A percentile compares a stretch with the other conserved stretches of the same genome.
phyloP scores from a whole-genome alignment of 2,329 filamentous ascomycete species.

The Rasamsonia emersonii region DNA sequence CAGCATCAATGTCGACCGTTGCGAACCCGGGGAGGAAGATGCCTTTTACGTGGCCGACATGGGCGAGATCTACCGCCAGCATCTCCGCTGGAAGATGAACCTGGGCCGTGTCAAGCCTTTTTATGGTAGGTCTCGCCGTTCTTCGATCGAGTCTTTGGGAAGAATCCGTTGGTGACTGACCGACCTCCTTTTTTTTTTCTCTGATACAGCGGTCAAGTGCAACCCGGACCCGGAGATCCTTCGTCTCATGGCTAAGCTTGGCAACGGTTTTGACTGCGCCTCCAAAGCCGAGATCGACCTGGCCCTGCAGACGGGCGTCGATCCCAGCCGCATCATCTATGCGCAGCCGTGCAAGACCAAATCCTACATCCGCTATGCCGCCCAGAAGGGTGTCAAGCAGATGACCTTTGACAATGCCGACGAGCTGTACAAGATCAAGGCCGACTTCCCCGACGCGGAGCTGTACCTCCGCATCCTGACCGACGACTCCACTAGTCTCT shows the following conservation, averaged over 20 bases:
- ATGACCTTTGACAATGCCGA: slow-evolving; percentile 99
- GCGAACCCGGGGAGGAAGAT: slow-evolving; percentile 89
- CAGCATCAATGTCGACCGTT: slow-evolving; percentile 75
- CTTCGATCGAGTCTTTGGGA: slow-evolving; percentile 1
- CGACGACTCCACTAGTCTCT: slow-evolving; percentile 89
- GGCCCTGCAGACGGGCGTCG: slow-evolving; percentile 72
- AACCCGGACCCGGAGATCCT: slow-evolving; percentile 90
- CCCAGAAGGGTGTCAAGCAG: slow-evolving; percentile 76
- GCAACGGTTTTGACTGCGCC: slow-evolving; percentile 95
- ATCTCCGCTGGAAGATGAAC: slow-evolving; percentile 95
- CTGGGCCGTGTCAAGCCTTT: slow-evolving; percentile 89
- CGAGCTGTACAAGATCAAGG: slow-evolving; percentile 95
- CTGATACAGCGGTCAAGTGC: slow-evolving; percentile 80
- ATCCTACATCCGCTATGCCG: slow-evolving; percentile 89
- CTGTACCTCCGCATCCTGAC: slow-evolving; percentile 91
- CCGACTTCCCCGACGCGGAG: slow-evolving; percentile 79
- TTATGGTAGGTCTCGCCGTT: slow-evolving; percentile 58
- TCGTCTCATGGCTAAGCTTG: slow-evolving; percentile 75
- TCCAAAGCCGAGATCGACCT: slow-evolving; percentile 96
- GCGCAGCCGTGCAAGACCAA: slow-evolving; percentile 99
- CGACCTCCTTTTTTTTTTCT: slow-evolving; percentile 2
- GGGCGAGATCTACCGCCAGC: slow-evolving; percentile 97
- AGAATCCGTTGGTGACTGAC: slow-evolving; percentile 6
- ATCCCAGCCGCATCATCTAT: slow-evolving; percentile 91
- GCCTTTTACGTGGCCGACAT: slow-evolving; percentile 97